Percentiles rank a stretch among this genome's conserved stretches.
phyloP scores from a whole-genome alignment of 108 stramenopile species.

The Skeletonema potamos region DNA sequence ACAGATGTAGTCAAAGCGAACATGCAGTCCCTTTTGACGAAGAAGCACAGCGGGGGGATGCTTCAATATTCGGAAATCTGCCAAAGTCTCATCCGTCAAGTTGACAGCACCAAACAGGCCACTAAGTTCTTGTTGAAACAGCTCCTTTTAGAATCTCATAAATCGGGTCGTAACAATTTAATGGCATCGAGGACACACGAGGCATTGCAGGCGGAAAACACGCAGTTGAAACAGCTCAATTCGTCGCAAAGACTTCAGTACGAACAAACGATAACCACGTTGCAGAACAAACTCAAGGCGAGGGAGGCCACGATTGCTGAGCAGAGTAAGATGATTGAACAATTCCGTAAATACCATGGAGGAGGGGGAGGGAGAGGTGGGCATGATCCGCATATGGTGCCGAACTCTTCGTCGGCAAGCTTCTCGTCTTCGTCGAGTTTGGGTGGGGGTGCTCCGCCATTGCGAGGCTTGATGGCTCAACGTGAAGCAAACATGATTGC shows the following conservation, averaged over 20 bases:
- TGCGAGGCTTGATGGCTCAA: constrained; percentile 61
- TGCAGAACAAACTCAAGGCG: constrained; percentile 56
- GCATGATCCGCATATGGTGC: constrained; percentile 19
- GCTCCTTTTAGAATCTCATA: constrained; percentile 57
- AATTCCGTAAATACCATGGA: constrained; percentile 42
- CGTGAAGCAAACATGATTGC: constrained; percentile 56
- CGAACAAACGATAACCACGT: constrained; percentile 55
- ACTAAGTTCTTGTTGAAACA: constrained; percentile 75
- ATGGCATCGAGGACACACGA: constrained; percentile 43
- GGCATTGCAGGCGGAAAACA: constrained; percentile 51
- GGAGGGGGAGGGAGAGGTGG: constrained; percentile 18
- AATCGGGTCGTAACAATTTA: constrained; percentile 25
- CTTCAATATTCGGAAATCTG: constrained; percentile 40
- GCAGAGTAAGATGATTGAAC: constrained; percentile 56
- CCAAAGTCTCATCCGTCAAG: constrained; percentile 45
- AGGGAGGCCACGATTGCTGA: constrained; percentile 45
- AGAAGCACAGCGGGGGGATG: constrained; percentile 45
- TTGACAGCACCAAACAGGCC: constrained; percentile 47
- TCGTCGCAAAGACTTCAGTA: constrained; percentile 53
- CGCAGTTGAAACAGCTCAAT: constrained; percentile 52
- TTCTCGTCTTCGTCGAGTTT: background rate
- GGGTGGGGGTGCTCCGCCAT: constrained; percentile 40
- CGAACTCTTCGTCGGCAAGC: constrained; percentile 27
- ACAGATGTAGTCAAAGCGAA: constrained; percentile 47
- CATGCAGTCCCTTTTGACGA: constrained; percentile 47